Base-by-base conservation (phyloP, 371 early-diverging fungal genomes). In the Umbelopsis sp. region DNA sequence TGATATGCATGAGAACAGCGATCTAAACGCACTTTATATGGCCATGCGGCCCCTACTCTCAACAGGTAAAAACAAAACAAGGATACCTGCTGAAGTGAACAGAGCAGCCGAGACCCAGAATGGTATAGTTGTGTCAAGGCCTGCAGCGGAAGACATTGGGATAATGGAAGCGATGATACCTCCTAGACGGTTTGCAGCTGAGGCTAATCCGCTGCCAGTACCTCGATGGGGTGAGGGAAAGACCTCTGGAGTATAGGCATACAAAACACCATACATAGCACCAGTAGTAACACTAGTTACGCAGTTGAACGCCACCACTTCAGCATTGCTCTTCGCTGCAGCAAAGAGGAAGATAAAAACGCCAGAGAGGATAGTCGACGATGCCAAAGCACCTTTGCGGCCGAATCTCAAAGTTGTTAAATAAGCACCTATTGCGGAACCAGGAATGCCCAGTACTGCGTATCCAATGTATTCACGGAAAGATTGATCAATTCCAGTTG, bases 221-320 rank as follows among this genome's bases (percentile, higher is more conserved):
- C 91, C 91, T 4, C 92, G 83, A 37, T 86, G 75, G 4, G 83
- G 74, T 1, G 89, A 74, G 14, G 80, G 81, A 71, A 92, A 92
- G 38, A 90, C 91, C 68, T 92, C 92, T 4, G 92, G 91, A 18
- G 92, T 91, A 67, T 91, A 92, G 1, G 87, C 82, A 67, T 92
- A 92, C 1, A 86, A 75, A 44, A 87, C 86, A 3, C 90, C 92
- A 74, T 90, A 92, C 82, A 89, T 87, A 29, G 89, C 68, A n/a
- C 89, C 88, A 65, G 85, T 80, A 35, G 88, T 72, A 10, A 91
- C 77, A 35, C 57, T 57, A 2, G 57, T 57, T 25, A 57, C 57
- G n/a, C 57, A 57, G 57, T 57, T 57, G 57, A 57, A 57, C 0
- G 57, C 57, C 32, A 57, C 57, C 6, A 57, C 57, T 35, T 57